phyloP scores from a whole-genome alignment of 2,329 filamentous ascomycete genomes.

The Davidsoniella neocaledoniae region DNA sequence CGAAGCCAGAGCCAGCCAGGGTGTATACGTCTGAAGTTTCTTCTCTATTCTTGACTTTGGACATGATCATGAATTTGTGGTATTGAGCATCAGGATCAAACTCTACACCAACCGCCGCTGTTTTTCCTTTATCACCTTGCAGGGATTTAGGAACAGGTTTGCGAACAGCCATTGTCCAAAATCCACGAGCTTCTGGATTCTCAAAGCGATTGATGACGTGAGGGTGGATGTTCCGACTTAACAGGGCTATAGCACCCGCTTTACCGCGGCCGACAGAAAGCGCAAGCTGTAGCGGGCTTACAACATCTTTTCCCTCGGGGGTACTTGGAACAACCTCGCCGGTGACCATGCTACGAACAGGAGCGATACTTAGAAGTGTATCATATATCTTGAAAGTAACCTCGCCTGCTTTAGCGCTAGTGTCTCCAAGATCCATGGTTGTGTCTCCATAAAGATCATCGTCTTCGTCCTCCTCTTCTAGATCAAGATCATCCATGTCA shows the following conservation, averaged over 20 bases:
- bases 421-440: conserved; percentile 13
- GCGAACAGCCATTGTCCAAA: conserved; percentile 66
- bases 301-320: conserved; percentile 23
- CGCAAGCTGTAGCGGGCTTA: conserved; percentile 33
- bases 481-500: conserved; percentile 28
- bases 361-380: conserved; percentile 57
- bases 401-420: conserved; percentile 37
- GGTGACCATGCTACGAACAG: conserved; percentile 58
- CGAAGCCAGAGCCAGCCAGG: conserved; percentile 55
- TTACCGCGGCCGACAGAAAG: conserved; percentile 46
- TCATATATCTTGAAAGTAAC: conserved; percentile 66
- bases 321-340: conserved; percentile 39
- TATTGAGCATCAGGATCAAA: conserved; percentile 41
- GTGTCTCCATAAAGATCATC: conserved; percentile 40
- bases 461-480: conserved; percentile 42
- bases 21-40: conserved; percentile 67
- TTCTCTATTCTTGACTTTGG: conserved; percentile 52
- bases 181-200: conserved; percentile 53
- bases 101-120: conserved; percentile 33
- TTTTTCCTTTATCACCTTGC: conserved; percentile 28
- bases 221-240: conserved; percentile 66
- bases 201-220: conserved; percentile 52
- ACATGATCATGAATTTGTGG: conserved; percentile 70
- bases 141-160: conserved; percentile 47
- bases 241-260: conserved; percentile 52